Conservation (phyloP, 2,329 filamentous ascomycete genomes). For the Geosmithia flava region DNA sequence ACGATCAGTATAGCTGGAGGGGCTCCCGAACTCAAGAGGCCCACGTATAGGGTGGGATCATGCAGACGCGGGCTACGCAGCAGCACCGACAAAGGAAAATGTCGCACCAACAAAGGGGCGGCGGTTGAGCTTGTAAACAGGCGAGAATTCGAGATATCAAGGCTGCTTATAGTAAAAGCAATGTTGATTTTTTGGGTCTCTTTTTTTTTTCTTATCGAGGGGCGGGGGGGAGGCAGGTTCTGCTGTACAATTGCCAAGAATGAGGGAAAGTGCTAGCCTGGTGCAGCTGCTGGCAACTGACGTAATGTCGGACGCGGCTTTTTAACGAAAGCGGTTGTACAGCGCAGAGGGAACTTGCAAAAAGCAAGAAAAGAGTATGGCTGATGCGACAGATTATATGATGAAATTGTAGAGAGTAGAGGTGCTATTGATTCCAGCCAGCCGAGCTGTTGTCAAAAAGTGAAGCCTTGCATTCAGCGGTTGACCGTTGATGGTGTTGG, state of each 20-base stretch:
- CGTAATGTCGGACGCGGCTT: background rate
- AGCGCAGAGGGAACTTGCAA: background rate
- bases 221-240: too few species aligned
- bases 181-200: background rate
- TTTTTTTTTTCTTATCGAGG: background rate
- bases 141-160: background rate
- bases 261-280: background rate
- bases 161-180: background rate
- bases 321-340: background rate
- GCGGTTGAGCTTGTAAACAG: too few species aligned
- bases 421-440: too few species aligned
- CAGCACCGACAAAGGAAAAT: background rate
- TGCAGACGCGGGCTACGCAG: background rate
- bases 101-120: background rate
- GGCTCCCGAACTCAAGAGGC: background rate
- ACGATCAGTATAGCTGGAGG: background rate
- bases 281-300: background rate
- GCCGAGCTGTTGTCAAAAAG: too few species aligned
- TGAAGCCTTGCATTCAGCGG: too few species aligned
- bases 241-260: background rate
- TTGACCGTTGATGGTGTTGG: too few species aligned
- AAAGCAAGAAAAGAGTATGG: too few species aligned
- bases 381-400: too few species aligned
- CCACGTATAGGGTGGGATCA: background rate
- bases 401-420: too few species aligned